Percentiles rank a stretch among this genome's conserved stretches.
phyloP scores from a whole-genome alignment of 1,284 basidiomycete species.

The Ustilago hordei region DNA sequence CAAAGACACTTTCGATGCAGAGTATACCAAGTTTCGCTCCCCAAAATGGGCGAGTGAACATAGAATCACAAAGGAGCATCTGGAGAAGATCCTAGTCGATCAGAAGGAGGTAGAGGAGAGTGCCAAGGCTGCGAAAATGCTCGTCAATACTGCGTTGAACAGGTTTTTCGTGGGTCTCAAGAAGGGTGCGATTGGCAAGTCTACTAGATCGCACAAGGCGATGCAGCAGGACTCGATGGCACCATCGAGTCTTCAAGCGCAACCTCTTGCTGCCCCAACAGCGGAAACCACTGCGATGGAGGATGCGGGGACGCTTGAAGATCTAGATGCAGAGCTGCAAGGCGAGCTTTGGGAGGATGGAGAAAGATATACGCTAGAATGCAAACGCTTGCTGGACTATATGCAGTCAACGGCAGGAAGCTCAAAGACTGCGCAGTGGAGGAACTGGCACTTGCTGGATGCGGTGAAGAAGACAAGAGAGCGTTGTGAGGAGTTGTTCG shows the following conservation, averaged over 20 bases:
- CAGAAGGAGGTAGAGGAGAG: conserved; percentile 23
- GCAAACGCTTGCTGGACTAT: conserved; percentile 20
- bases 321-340: conserved; percentile 24
- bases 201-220: background rate
- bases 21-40: conserved; percentile 33
- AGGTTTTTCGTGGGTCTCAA: conserved; percentile 24
- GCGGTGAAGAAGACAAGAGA: conserved; percentile 23
- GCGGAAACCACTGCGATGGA: background rate
- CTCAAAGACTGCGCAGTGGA: conserved; percentile 31
- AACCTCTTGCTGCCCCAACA: background rate
- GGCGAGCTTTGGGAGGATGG: conserved; percentile 10
- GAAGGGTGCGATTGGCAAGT: conserved; percentile 12
- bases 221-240: background rate
- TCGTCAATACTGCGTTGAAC: conserved; percentile 22
- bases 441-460: conserved; percentile 38
- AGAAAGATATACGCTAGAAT: conserved; percentile 10
- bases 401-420: conserved; percentile 24
- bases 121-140: conserved; percentile 23
- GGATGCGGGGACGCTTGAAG: conserved; percentile 1
- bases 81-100: conserved; percentile 28
- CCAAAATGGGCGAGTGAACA: conserved; percentile 23
- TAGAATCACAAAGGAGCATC: conserved; percentile 19
- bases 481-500: conserved; percentile 31
- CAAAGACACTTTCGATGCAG: conserved; percentile 24
- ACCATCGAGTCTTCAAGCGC: background rate